phyloP scores from a whole-genome alignment of 2,329 filamentous ascomycete species.

The Escovopsis sp. region DNA sequence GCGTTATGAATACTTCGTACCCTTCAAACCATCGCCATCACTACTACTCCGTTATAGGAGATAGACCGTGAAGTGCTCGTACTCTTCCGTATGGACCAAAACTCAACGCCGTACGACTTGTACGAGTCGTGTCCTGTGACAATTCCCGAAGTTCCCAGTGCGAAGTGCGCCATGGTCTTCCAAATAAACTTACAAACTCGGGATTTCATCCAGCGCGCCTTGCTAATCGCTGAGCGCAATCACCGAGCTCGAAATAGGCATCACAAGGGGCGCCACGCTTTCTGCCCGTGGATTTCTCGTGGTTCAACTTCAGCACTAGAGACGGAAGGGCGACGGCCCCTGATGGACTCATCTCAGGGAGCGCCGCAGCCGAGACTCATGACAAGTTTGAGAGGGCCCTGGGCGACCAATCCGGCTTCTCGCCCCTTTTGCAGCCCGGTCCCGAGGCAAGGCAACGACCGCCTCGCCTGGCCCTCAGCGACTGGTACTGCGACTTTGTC shows the following conservation, averaged over 20 bases:
- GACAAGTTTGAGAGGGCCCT: slow-evolving; percentile 30
- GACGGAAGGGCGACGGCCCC: slow-evolving; percentile 43
- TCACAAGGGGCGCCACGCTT: slow-evolving; percentile 26
- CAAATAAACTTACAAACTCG: no score
- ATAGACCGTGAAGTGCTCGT: no score
- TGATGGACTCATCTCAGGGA: slow-evolving; percentile 46
- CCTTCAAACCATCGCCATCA: no score
- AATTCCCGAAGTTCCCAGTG: no score
- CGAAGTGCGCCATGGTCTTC: no score
- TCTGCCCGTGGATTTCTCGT: slow-evolving; percentile 54
- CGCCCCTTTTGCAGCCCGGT: slow-evolving; percentile 16
- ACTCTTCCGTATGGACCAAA: no score
- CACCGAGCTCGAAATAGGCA: no score
- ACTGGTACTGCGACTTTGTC: slow-evolving; percentile 60
- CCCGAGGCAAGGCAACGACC: slow-evolving; percentile 29
- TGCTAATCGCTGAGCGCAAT: no score
- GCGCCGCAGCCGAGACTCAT: slow-evolving; percentile 40
- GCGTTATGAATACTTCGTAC: slow-evolving; percentile 7
- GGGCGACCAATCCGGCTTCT: slow-evolving; percentile 40
- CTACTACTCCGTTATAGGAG: no score
- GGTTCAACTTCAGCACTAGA: slow-evolving; percentile 54
- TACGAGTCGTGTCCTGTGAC: no score
- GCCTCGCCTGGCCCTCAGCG: slow-evolving; percentile 53
- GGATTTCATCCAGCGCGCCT: no score
- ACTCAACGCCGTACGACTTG: no score